Evolutionary conservation across 306 rosid genomes (phyloP), one percentile per base, ranked within the genome.

Genomic region (Quercus glauca): DNA sequence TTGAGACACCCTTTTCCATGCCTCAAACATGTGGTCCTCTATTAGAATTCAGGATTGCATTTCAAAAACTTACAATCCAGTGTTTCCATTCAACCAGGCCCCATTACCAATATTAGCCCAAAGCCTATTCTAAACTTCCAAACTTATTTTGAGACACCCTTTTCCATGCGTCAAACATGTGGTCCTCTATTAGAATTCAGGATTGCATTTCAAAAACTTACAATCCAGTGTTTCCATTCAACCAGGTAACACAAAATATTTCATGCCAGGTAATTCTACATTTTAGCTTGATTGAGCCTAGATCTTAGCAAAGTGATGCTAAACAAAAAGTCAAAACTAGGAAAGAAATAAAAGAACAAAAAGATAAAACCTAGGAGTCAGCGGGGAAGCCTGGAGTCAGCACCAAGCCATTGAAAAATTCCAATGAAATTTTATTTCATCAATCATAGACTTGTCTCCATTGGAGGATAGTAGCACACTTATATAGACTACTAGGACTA

Each of bases 281-380:
- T 75, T 45, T 71, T 73, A 63, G 37, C 57, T 70, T 71, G 65
- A 63, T 71, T 71, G 74, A 45, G 74, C 4, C 4, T 71, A 71
- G 4, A 7, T 4, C 21, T 21, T 7, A 3, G 37, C 37, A 28
- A 13, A 49, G 53, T 49, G 17, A 49, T 49, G 53, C 53, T 10
- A 13, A 1, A 49, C 53, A 49, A 49, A 12, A 49, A 12, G 15
- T 49, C 53, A 13, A 10, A 49, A 49, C 1, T 49, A 49, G 53
- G 53, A 49, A 49, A 49, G 53, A 49, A 49, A 49, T 49, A 49
- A 49, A 49, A 49, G 53, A 12, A 49, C 53, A 49, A 49, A 12
- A 49, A 49, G 53, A 49, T 12, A 49, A 49, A 49, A 49, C 15
- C 53, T 49, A 49, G 4, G 53, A 49, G 53, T 49, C 0, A 49